phyloP scores from a whole-genome alignment of 176 grass and related monocot genomes.

The Miscanthus lutarioriparius region DNA sequence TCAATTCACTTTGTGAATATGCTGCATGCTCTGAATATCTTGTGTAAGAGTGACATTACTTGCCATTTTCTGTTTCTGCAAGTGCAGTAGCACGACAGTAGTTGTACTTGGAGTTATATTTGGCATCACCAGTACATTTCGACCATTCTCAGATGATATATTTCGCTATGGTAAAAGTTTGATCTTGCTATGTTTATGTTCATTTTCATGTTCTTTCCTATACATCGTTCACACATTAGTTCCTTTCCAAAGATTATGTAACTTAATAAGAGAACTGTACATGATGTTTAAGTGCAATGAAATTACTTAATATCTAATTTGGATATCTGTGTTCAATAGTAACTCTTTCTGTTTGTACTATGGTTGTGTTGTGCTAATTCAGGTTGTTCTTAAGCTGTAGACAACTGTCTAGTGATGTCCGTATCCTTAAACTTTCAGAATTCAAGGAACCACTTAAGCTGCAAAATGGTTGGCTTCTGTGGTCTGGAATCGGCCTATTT shows the following conservation, averaged over 20 bases:
- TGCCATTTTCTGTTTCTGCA: conserved; percentile 21
- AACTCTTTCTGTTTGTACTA: background rate
- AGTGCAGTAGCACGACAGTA: conserved; percentile 61
- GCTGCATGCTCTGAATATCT: conserved; percentile 13
- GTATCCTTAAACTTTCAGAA: conserved; percentile 55
- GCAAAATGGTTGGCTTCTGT: conserved; percentile 86
- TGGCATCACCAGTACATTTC: conserved; percentile 82
- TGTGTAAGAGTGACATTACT: conserved; percentile 16
- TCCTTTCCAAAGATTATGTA: conserved; percentile 4
- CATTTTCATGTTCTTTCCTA: conserved; percentile 11
- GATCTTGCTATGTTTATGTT: background rate
- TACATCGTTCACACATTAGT: background rate
- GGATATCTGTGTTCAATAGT: background rate
- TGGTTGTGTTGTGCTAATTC: background rate
- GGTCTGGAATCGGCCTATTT: conserved; percentile 72
- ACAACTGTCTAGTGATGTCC: background rate
- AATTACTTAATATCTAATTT: background rate
- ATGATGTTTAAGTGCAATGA: background rate
- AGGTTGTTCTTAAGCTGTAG: background rate
- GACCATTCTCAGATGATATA: conserved; percentile 81
- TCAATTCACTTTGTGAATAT: background rate
- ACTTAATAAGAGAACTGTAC: background rate
- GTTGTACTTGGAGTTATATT: conserved; percentile 75
- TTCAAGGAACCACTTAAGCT: conserved; percentile 73
- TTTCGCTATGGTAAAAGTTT: conserved; percentile 71